Evolutionary conservation across 768 basidiomycete species (phyloP), one percentile per base, ranked within the genome.

Genomic region (Phanerochaete sordida): DNA sequence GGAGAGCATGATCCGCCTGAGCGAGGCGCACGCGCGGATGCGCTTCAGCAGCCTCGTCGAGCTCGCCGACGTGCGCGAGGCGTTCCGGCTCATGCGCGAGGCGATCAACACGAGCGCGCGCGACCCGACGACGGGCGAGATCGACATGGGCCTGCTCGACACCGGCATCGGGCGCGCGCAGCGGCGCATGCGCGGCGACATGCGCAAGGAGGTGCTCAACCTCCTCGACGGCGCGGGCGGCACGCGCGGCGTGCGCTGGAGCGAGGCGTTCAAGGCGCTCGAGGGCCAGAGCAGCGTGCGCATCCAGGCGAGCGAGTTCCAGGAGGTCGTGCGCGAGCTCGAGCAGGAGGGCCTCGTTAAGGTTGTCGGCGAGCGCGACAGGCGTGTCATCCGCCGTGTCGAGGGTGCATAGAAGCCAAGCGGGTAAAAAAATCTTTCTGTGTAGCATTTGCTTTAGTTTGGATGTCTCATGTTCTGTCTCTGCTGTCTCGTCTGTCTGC

Each of bases 1-100:
- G 16, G 97, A 99, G 74, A 91, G 88, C 66, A 92, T 99, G 86
- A 97, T 99, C 68, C 90, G 95, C 5, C 84, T 99, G 27, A 89
- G 91, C 0, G 97, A 99, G 74, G 97, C 91, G 0, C 97, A 99
- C 70, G 95, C 97, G 3, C 83, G 95, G 31, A 98, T 98, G 97
- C 84, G 95, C 0, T 90, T 97, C 73, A 90, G 89, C 21, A 80
- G 86, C n/a, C 82, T 83, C 55, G 96, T 99, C 39, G 92, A 95
- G 69, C 75, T 91, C 47, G 74, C 79, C 56, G 97, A 98, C 68
- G 97, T 98, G 30, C 79, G 82, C 62, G 97, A 98, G 73, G 95
- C 96, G 0, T 86, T 83, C 68, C 81, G 97, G n/a, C 82, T 99
- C 66, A 98, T 99, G 88, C 86, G 93, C 48, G 93, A 96, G 72